These are phyloP conservation scores for Botryotinia convoluta DNA, from an alignment of 2,329 filamentous ascomycete species.

Conservation along the genomic window DNA sequence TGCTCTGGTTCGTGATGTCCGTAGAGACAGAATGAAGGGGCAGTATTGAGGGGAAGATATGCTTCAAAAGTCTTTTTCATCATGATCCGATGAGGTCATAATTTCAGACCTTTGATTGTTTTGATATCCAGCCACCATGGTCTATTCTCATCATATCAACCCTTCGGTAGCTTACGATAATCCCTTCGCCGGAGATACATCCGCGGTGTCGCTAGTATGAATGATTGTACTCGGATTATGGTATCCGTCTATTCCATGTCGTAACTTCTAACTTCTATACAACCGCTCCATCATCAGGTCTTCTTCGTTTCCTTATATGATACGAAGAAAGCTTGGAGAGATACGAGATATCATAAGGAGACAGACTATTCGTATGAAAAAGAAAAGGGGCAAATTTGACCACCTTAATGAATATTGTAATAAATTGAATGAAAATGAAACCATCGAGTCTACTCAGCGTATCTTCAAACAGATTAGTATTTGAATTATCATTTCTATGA, in stretches of 20 bases:
- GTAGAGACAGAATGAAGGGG: too few species aligned
- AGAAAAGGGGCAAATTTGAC: background rate
- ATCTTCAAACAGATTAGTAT: background rate
- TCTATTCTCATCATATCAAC: too few species aligned
- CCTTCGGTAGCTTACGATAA: too few species aligned
- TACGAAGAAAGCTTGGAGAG: background rate
- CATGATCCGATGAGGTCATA: too few species aligned
- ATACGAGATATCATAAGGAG: background rate
- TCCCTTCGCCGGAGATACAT: too few species aligned
- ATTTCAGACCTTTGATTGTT: too few species aligned
- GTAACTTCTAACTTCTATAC: background rate
- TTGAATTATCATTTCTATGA: background rate
- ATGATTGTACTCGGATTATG: too few species aligned
- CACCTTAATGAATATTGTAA: background rate
- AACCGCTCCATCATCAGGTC: background rate
- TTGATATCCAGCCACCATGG: too few species aligned
- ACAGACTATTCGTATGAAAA: background rate
- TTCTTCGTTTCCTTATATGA: background rate
- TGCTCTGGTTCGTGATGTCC: fast-evolving
- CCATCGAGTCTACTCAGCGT: background rate
- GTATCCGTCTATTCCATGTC: too few species aligned
- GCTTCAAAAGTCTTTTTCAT: too few species aligned
- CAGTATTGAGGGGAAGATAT: too few species aligned
- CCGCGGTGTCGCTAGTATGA: too few species aligned
- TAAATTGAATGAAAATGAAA: background rate